Conservation (phyloP, 2,329 filamentous ascomycete genomes). For the Botrytis sinoallii region DNA sequence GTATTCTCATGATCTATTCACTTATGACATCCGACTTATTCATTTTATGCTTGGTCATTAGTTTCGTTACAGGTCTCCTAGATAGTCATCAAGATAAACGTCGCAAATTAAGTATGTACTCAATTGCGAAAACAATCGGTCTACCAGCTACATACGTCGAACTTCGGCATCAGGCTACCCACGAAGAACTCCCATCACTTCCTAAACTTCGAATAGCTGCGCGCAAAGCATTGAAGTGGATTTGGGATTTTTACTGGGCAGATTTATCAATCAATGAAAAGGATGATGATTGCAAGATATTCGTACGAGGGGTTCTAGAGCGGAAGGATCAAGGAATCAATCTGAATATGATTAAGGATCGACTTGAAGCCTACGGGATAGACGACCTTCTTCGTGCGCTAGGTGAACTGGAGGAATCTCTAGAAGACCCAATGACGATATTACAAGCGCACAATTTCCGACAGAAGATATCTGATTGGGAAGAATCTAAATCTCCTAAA, state of each 20-base stretch:
- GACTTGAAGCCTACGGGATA: conserved; percentile 22
- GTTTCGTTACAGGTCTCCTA: conserved; percentile 77
- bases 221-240: conserved; percentile 71
- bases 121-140: conserved; percentile 63
- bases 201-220: conserved; percentile 68
- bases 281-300: conserved; percentile 27
- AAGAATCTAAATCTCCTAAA: background rate
- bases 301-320: conserved; percentile 25
- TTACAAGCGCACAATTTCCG: conserved; percentile 41
- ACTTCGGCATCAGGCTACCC: conserved; percentile 83
- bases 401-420: conserved; percentile 26
- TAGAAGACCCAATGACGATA: conserved; percentile 25
- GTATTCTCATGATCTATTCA: background rate
- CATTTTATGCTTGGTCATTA: conserved; percentile 34
- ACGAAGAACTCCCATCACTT: conserved; percentile 79
- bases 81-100: conserved; percentile 69
- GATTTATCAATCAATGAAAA: conserved; percentile 39
- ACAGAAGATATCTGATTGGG: conserved; percentile 39
- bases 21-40: background rate
- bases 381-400: conserved; percentile 30
- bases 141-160: conserved; percentile 81
- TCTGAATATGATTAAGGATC: conserved; percentile 23
- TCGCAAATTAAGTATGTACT: conserved; percentile 70
- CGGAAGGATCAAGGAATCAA: conserved; percentile 29
- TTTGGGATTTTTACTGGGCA: conserved; percentile 86